Percentiles rank a stretch among this genome's conserved stretches.
phyloP scores from a whole-genome alignment of 257 asterid species.

The Ocimum tenuiflorum region DNA sequence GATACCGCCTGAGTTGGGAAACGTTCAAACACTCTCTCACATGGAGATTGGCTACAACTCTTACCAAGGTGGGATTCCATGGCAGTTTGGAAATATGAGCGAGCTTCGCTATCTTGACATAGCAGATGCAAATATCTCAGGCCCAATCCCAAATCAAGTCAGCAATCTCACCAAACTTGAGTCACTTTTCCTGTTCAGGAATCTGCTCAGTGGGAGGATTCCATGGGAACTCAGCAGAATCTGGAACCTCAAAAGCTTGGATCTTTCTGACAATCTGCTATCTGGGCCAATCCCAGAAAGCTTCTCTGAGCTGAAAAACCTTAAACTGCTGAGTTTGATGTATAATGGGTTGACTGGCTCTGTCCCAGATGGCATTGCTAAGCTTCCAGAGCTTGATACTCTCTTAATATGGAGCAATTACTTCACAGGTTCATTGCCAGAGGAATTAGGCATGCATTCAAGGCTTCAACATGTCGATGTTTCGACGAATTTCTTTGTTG shows the following conservation, averaged over 20 bases:
- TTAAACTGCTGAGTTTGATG: slow-evolving; percentile 73
- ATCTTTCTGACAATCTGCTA: slow-evolving; percentile 86
- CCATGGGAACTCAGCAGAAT: slow-evolving; percentile 62
- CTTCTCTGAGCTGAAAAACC: slow-evolving; percentile 63
- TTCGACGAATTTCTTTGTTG: slow-evolving; percentile 70
- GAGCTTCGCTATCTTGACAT: slow-evolving; percentile 76
- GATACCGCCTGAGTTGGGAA: slow-evolving; percentile 69
- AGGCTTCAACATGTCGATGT: slow-evolving; percentile 67
- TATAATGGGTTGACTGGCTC: slow-evolving; percentile 71
- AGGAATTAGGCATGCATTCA: slow-evolving; percentile 56
- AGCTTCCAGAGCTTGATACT: slow-evolving; percentile 70
- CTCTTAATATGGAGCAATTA: slow-evolving; percentile 82
- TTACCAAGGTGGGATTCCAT: slow-evolving; percentile 72
- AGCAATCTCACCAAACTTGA: slow-evolving; percentile 70
- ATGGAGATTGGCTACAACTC: slow-evolving; percentile 95
- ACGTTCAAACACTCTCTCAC: slow-evolving; percentile 49
- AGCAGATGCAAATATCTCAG: slow-evolving; percentile 84
- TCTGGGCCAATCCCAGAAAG: slow-evolving; percentile 76
- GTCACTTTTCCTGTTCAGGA: slow-evolving; percentile 82
- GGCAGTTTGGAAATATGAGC: slow-evolving; percentile 81
- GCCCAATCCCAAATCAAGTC: slow-evolving; percentile 52
- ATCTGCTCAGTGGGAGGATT: slow-evolving; percentile 49
- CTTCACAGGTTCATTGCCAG: slow-evolving; percentile 73
- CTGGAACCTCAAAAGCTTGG: slow-evolving; percentile 65
- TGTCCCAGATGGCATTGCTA: slow-evolving; percentile 71